Evolutionary conservation across 2,329 filamentous ascomycete species (phyloP), one percentile per base, ranked within the genome.

Genomic region (Ophiostoma quercus): DNA sequence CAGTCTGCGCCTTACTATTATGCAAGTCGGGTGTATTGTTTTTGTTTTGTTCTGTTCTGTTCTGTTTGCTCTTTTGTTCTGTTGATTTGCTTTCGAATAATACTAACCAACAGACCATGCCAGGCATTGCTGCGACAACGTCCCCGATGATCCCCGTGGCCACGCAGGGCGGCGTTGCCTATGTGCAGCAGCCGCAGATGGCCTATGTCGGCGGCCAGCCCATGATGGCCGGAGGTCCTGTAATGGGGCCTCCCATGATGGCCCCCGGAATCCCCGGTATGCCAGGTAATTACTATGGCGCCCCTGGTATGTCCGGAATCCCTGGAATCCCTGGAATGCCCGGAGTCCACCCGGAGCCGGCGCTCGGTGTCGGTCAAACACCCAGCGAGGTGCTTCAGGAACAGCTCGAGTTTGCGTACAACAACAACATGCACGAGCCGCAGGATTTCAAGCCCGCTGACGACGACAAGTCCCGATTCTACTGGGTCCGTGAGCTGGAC

Each of bases 361-460:
- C 85, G 71, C 77, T 83, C 77, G 81, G 85, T 70, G 74, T 86
- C 68, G 85, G 85, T 72, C 82, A 81, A 73, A 87, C 85, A 1
- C 77, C 78, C 47, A 76, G 75, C 70, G 84, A 87, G 76, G 76
- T 83, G 63, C 77, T 80, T 43, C 76, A 82, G 25, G 80, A 83
- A 70, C 82, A 84, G 75, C 76, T 81, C 63, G 78, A 84, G 74
- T 81, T 84, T 72, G 82, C 84, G n/a, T 75, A 82, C 71, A 77
- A 79, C 73, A 84, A 84, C 76, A 80, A 81, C 73, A 79, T 84
- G 73, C 82, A 84, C 73, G 83, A 86, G 76, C 82, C 84, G 19
- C 86, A 89, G 80, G 86, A 88, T 74, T 87, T 88, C 76, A 86
- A 87, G 77, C 87, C 87, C 1, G 81, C 82, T 25, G 87, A 89